phyloP scores from a whole-genome alignment of 176 grass and related monocot species.

The Canna indica region DNA sequence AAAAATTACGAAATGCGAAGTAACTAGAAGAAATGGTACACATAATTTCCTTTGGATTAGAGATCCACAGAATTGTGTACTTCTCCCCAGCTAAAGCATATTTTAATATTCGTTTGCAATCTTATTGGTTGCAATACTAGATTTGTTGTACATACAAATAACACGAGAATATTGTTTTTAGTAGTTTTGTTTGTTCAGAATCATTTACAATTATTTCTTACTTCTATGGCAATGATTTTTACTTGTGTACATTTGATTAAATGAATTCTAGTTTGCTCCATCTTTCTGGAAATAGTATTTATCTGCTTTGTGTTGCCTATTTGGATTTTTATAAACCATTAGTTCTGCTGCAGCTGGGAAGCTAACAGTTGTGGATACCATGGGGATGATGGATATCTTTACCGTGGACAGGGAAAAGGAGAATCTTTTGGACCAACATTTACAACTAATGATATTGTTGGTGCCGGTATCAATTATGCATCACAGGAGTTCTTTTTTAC shows the following conservation, averaged over 20 bases:
- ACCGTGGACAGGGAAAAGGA: conserved; percentile 40
- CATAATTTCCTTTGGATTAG: too few relatives aligned
- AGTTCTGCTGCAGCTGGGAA: conserved; percentile 59
- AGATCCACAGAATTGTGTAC: too few relatives aligned
- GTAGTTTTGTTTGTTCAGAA: background rate
- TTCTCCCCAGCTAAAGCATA: background rate
- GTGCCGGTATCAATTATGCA: conserved; percentile 81
- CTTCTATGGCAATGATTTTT: background rate
- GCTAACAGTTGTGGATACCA: conserved; percentile 84
- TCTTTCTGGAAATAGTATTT: background rate
- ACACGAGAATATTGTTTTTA: background rate
- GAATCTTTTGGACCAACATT: conserved; percentile 87
- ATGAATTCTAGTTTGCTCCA: conserved; percentile 4
- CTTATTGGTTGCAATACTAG: background rate
- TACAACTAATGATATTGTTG: conserved; percentile 74
- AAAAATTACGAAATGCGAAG: too few relatives aligned
- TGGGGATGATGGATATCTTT: conserved; percentile 79
- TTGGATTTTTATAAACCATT: conserved; percentile 16
- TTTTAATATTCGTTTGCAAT: background rate
- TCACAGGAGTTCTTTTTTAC: conserved; percentile 86
- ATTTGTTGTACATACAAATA: background rate
- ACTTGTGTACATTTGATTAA: background rate
- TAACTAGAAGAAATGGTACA: too few relatives aligned
- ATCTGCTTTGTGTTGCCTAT: background rate
- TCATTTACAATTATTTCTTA: background rate